phyloP scores from a whole-genome alignment of 1,284 basidiomycete genomes.

The Papiliotrema nemorosa region DNA sequence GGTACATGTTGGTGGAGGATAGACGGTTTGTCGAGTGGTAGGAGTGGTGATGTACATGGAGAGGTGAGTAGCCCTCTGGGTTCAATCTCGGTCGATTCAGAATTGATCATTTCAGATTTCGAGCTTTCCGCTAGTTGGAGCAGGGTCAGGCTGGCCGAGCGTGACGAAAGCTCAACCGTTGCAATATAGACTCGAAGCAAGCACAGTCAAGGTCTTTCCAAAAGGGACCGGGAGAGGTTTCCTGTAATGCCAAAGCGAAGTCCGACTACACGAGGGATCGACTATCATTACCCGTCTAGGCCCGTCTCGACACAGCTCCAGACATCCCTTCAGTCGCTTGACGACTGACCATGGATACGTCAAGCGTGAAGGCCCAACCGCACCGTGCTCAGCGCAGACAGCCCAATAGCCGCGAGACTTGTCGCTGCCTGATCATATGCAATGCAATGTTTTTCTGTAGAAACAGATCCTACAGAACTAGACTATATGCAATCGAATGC shows the following conservation, averaged over 20 bases:
- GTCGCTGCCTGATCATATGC: no score
- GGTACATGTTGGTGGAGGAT: constrained; percentile 44
- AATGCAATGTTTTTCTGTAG: no score
- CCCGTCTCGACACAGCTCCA: no score
- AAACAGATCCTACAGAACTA: no score
- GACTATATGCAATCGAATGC: no score
- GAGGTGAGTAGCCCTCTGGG: constrained; percentile 29
- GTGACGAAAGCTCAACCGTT: constrained; percentile 31
- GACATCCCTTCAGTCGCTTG: no score
- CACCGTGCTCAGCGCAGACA: no score
- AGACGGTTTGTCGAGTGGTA: constrained; percentile 32
- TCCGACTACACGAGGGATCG: no score
- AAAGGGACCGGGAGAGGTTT: constrained; percentile 50
- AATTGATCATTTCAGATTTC: constrained; percentile 22
- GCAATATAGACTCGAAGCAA: constrained; percentile 46
- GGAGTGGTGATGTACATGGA: constrained; percentile 45
- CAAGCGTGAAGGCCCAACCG: no score
- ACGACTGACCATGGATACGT: no score
- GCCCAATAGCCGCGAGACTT: no score
- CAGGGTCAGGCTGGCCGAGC: constrained; percentile 5
- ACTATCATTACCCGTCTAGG: no score
- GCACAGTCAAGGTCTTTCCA: constrained; percentile 43
- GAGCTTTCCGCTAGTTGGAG: constrained; percentile 19
- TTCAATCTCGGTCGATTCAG: background rate
- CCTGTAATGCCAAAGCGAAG: constrained; percentile 33